These are phyloP conservation scores for Cryptococcus sp. DNA, from an alignment of 1,284 basidiomycete genomes.

Conservation along the genomic window DNA sequence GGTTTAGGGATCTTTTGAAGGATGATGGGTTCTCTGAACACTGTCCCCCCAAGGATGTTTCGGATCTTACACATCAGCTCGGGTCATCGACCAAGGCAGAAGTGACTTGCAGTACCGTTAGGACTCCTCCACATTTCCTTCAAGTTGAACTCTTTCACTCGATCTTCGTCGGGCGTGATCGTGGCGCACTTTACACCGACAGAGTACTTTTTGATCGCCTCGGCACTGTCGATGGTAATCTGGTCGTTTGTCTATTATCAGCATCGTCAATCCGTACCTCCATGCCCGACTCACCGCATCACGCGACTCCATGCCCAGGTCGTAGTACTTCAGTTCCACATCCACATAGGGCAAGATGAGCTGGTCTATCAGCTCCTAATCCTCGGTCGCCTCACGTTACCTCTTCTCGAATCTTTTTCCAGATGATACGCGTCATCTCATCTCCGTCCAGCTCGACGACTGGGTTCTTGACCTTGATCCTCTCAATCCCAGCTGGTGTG, in stretches of 20 bases:
- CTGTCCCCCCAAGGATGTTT: slow-evolving; percentile 94
- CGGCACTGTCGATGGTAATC: slow-evolving; percentile 87
- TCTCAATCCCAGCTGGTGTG: slow-evolving; percentile 26
- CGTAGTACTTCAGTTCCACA: slow-evolving; percentile 97
- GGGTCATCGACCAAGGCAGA: neutral
- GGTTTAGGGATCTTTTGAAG: slow-evolving; percentile 84
- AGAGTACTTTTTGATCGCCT: slow-evolving; percentile 79
- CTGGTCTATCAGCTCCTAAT: slow-evolving; percentile 46
- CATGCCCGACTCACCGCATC: slow-evolving; percentile 59
- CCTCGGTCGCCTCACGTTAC: slow-evolving; percentile 48
- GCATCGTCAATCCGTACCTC: neutral
- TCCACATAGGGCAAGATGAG: slow-evolving; percentile 92
- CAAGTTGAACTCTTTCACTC: slow-evolving; percentile 73
- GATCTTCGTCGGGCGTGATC: slow-evolving; percentile 88
- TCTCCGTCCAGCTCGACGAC: slow-evolving; percentile 96
- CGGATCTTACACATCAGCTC: slow-evolving; percentile 58
- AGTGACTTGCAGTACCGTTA: slow-evolving; percentile 72
- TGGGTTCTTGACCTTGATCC: slow-evolving; percentile 75
- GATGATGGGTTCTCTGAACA: slow-evolving; percentile 98
- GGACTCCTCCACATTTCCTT: slow-evolving; percentile 98
- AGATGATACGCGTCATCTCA: slow-evolving; percentile 96
- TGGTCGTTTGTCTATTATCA: slow-evolving; percentile 92
- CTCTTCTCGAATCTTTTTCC: slow-evolving; percentile 98
- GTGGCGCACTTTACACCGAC: slow-evolving; percentile 86
- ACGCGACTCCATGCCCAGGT: slow-evolving; percentile 87